phyloP scores from a whole-genome alignment of 2,329 filamentous ascomycete species.

The Calycina marina region DNA sequence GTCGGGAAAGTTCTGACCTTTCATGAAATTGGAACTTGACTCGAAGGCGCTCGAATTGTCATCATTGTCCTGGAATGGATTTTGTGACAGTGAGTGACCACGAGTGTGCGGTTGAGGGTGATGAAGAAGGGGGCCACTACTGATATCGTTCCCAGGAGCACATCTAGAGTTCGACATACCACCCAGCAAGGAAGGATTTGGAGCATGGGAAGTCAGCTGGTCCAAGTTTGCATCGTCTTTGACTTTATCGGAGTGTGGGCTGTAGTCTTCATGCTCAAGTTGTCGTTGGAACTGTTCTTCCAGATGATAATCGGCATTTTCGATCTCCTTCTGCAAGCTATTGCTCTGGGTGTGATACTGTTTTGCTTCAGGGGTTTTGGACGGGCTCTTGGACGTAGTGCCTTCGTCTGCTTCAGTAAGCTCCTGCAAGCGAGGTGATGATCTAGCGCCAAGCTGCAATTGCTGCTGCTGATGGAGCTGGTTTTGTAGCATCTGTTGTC shows the following conservation, averaged over 20 bases:
- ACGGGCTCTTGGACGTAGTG: slow-evolving; percentile 30
- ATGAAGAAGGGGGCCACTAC: slow-evolving; percentile 42
- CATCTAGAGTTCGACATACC: slow-evolving; percentile 28
- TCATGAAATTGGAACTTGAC: slow-evolving; percentile 9
- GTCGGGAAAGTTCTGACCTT: slow-evolving; percentile 39
- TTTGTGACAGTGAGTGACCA: slow-evolving; percentile 56
- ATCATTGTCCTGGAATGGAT: slow-evolving; percentile 44
- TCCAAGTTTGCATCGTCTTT: slow-evolving; percentile 12
- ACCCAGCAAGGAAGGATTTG: slow-evolving; percentile 11
- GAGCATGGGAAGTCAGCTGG: slow-evolving; percentile 9
- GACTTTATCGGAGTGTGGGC: slow-evolving; percentile 35
- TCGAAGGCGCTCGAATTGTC: slow-evolving; percentile 23
- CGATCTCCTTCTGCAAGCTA: slow-evolving; percentile 69
- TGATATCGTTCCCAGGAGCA: slow-evolving; percentile 27
- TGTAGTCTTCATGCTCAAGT: slow-evolving; percentile 65
- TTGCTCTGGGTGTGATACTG: slow-evolving; percentile 61
- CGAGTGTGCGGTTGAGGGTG: slow-evolving; percentile 62
- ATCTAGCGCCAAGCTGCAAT: slow-evolving; percentile 28
- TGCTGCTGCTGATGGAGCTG: slow-evolving; percentile 36
- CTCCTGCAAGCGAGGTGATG: slow-evolving; percentile 52
- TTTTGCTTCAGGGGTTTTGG: slow-evolving; percentile 41
- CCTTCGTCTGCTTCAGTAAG: slow-evolving; percentile 64
- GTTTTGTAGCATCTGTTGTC: slow-evolving; percentile 32
- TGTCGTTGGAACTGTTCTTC: slow-evolving; percentile 68
- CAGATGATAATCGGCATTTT: slow-evolving; percentile 73